These are phyloP conservation scores for Cicer cuneatum DNA, from an alignment of 306 rosid genomes.

Conservation along the genomic window DNA sequence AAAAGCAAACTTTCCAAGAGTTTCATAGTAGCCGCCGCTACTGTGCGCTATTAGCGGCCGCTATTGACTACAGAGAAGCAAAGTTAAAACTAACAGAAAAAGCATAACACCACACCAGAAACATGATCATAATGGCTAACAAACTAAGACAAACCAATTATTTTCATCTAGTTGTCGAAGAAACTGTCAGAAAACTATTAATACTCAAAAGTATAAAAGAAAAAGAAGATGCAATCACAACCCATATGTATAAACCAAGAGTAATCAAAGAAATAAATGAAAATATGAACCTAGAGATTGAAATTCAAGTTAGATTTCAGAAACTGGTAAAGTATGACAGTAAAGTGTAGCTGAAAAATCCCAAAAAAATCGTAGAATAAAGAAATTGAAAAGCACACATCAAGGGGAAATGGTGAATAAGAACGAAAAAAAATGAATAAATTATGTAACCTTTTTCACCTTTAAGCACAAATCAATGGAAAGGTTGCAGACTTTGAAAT, in stretches of 20 bases:
- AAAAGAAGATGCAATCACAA: conserved; percentile 5
- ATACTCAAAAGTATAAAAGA: background rate
- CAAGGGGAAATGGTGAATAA: background rate
- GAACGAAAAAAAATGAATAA: background rate
- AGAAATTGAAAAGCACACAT: conserved; percentile 10
- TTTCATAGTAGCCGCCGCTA: background rate
- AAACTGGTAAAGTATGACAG: conserved; percentile 8
- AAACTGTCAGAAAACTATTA: background rate
- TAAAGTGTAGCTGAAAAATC: background rate
- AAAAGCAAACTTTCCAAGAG: background rate
- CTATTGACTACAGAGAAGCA: background rate
- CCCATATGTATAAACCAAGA: background rate
- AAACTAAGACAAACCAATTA: conserved; percentile 7
- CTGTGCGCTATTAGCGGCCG: background rate
- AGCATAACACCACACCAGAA: background rate
- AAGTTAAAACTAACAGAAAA: background rate
- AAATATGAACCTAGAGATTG: background rate
- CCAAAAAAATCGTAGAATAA: background rate
- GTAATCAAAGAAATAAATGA: conserved; percentile 23
- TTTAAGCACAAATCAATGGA: background rate
- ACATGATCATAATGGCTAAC: conserved; percentile 5
- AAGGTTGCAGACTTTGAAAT: conserved; percentile 19
- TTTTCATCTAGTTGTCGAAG: background rate
- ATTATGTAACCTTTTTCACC: conserved; percentile 11
- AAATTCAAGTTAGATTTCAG: conserved; percentile 23